These are phyloP conservation scores for Entomortierella beljakovae DNA, from an alignment of 192 early-diverging fungal genomes.

Conservation along the genomic window DNA sequence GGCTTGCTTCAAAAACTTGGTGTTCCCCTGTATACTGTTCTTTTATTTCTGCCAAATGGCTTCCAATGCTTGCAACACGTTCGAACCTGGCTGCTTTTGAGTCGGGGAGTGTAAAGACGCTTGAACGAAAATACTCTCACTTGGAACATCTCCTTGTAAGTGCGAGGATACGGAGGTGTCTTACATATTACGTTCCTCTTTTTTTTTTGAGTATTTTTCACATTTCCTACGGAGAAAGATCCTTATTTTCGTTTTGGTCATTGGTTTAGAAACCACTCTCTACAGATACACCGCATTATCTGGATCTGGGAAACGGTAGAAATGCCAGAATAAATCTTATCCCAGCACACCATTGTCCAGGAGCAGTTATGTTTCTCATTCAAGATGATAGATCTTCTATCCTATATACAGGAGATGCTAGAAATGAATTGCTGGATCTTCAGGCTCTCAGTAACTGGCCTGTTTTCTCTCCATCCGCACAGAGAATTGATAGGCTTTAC, in stretches of 20 bases:
- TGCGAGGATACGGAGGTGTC: too few species aligned
- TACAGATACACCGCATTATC: slow-evolving; percentile 17
- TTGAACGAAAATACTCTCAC: slow-evolving; percentile 33
- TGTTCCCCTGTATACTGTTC: slow-evolving; percentile 61
- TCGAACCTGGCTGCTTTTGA: slow-evolving; percentile 29
- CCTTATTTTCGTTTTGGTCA: background rate
- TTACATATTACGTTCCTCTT: too few species aligned
- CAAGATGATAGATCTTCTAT: slow-evolving; percentile 47
- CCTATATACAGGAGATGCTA: slow-evolving; percentile 42
- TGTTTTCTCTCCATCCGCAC: slow-evolving; percentile 17
- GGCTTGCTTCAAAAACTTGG: slow-evolving; percentile 50
- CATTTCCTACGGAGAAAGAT: too few species aligned
- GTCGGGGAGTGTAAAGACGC: background rate
- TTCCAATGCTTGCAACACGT: slow-evolving; percentile 43
- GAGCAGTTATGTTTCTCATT: slow-evolving; percentile 60
- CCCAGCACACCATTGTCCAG: slow-evolving; percentile 63
- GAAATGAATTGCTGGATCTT: slow-evolving; percentile 32
- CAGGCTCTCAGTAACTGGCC: slow-evolving; percentile 18
- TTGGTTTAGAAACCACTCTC: slow-evolving; percentile 28
- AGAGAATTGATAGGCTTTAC: slow-evolving; percentile 56
- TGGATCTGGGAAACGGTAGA: slow-evolving; percentile 54
- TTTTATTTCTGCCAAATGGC: slow-evolving; percentile 54
- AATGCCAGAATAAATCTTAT: slow-evolving; percentile 52
- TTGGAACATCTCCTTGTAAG: slow-evolving; percentile 24
- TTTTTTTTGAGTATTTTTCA: too few species aligned